A percentile compares a stretch with the other conserved stretches of the same genome.
These are phyloP conservation scores for Blastobotrys proliferans DNA, from an alignment of 1,139 yeast species.

Conservation along the genomic window DNA sequence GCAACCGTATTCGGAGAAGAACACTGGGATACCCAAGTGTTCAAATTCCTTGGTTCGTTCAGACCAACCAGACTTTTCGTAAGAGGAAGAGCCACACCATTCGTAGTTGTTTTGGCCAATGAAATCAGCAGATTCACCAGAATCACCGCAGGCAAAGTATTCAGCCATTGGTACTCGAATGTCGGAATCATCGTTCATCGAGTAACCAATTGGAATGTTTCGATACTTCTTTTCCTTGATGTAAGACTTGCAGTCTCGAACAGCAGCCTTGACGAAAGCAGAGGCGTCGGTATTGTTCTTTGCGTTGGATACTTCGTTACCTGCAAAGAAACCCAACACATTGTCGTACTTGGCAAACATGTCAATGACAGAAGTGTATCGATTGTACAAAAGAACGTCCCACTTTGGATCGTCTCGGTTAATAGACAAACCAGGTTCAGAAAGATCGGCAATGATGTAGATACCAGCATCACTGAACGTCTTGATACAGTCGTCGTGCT, in stretches of 20 bases:
- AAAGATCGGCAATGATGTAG: constrained; percentile 83
- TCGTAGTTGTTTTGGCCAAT: constrained; percentile 96
- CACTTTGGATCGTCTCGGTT: constrained; percentile 73
- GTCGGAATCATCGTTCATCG: constrained; percentile 90
- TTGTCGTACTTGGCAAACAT: constrained; percentile 77
- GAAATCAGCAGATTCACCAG: constrained; percentile 73
- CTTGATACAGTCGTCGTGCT: constrained; percentile 89
- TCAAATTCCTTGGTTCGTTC: constrained; percentile 66
- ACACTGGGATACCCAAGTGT: constrained; percentile 66
- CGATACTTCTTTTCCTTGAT: constrained; percentile 59
- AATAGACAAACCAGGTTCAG: constrained; percentile 75
- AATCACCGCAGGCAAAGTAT: constrained; percentile 70
- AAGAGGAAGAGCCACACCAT: constrained; percentile 86
- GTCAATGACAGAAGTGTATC: constrained; percentile 64
- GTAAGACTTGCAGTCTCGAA: constrained; percentile 78
- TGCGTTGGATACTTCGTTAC: constrained; percentile 88
- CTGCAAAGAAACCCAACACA: constrained; percentile 90
- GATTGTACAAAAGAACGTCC: constrained; percentile 47
- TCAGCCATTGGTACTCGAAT: constrained; percentile 51
- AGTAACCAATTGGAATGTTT: constrained; percentile 85
- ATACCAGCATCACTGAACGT: constrained; percentile 89
- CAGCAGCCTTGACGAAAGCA: constrained; percentile 76
- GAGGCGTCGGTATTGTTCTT: constrained; percentile 62
- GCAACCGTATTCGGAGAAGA: constrained; percentile 94
- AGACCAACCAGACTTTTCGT: constrained; percentile 77